Conservation (phyloP, 495 filamentous ascomycete genomes). For the Hypoxylon lienhwacheense region DNA sequence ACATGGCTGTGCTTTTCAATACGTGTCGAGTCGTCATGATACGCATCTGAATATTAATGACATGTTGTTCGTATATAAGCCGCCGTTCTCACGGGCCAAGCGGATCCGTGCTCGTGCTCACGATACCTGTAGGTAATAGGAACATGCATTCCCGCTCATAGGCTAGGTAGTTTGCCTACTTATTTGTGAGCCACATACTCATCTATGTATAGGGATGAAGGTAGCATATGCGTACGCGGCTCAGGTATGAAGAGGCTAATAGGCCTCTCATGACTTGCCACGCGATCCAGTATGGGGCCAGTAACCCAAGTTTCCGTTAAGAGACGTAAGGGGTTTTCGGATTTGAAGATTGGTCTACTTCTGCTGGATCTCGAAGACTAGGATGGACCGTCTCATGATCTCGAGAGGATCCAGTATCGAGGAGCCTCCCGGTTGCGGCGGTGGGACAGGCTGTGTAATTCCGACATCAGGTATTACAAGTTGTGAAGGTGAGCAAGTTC, state of each 20-base stretch:
- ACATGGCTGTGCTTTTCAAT: too few relatives aligned
- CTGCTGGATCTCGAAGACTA: constrained; percentile 1
- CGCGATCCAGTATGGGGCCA: constrained; percentile 23
- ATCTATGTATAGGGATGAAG: constrained; percentile 9
- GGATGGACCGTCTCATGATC: constrained; percentile 27
- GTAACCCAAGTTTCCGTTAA: constrained; percentile 1
- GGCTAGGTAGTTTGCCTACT: background rate
- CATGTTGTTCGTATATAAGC: background rate
- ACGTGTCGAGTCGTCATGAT: too few relatives aligned
- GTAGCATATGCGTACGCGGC: background rate
- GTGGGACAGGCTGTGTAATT: constrained; percentile 27
- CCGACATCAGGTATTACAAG: constrained; percentile 21
- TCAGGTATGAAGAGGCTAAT: background rate
- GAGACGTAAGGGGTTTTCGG: constrained; percentile 1
- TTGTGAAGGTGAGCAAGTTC: too few relatives aligned
- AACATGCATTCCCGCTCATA: background rate
- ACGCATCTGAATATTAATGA: too few relatives aligned
- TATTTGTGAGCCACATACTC: constrained; percentile 1
- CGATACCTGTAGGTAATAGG: background rate
- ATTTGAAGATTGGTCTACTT: constrained; percentile 13
- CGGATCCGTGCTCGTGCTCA: too few relatives aligned
- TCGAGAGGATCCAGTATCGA: constrained; percentile 26
- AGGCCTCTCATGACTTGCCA: constrained; percentile 29
- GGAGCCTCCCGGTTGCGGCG: constrained; percentile 27
- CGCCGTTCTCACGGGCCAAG: too few relatives aligned